Evolutionary conservation across 345 rosid species (phyloP).

Genomic region (Kernera saxatilis): DNA sequence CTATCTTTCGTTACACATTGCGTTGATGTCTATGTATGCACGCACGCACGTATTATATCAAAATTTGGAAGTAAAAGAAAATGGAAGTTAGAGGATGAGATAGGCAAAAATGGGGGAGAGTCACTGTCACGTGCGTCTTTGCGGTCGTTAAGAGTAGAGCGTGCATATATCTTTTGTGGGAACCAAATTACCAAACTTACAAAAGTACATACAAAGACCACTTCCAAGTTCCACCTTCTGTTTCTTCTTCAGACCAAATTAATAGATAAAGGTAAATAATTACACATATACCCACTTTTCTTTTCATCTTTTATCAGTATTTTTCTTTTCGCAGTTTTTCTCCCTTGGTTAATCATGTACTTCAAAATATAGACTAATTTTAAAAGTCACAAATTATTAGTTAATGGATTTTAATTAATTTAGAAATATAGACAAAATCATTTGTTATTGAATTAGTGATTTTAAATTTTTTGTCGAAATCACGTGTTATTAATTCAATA

Average conservation of each 20-base stretch:
- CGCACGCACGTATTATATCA: background rate
- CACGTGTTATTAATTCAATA: no score
- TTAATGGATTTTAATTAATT: no score
- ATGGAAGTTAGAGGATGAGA: conserved; percentile 14
- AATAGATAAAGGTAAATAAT: background rate
- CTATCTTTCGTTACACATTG: background rate
- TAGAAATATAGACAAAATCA: no score
- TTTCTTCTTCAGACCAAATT: background rate
- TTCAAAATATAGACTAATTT: background rate
- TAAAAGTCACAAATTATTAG: no score
- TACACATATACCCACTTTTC: background rate
- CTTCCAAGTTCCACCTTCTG: conserved; percentile 12
- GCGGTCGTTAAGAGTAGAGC: conserved; percentile 18
- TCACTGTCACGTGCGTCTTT: conserved; percentile 21
- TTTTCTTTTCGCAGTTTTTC: background rate
- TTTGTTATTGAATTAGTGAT: no score
- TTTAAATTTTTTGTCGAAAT: no score
- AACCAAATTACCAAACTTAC: conserved; percentile 8
- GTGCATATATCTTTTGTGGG: conserved; percentile 8
- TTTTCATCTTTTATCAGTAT: background rate
- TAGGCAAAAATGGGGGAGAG: conserved; percentile 1
- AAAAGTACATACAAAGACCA: conserved; percentile 20
- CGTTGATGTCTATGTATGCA: background rate
- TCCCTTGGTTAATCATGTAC: background rate
- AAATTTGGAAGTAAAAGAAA: background rate